Evolutionary conservation across 2,329 filamentous ascomycete genomes (phyloP), one percentile per base, ranked within the genome.

Genomic region (Colletotrichum sp.): DNA sequence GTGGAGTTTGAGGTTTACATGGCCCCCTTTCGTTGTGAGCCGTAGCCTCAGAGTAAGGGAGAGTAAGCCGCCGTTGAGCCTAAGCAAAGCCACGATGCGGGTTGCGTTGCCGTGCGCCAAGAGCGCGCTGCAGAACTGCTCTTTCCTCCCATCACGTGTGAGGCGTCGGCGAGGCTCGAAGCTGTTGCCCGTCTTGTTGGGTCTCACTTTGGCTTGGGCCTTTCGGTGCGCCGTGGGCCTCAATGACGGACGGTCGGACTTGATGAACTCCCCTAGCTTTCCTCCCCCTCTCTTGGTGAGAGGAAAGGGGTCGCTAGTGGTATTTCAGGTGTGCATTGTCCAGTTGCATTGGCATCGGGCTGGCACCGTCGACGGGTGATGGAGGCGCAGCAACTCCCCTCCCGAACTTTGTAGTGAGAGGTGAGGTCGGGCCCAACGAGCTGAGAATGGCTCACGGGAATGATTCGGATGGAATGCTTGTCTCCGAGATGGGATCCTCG

Each of bases 241-340:
- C 13, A 18, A 32, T 73, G 64, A 73, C 58, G 56, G 58, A 36
- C 69, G 73, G 48, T 38, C 73, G 48, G 73, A 28, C 69, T 38
- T 9, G 14, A 21, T 43, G 14, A 62, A 28, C 38, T 43, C 52
- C 16, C 36, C 28, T 48, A 36, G 30, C 14, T 28, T 48, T 21
- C 43, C 16, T n/a, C n/a, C 12, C 28, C 43, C 32, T 58, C 55
- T 26, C 12, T n/a, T 7, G 30, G 32, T 30, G 43, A 30, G 43
- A 52, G 43, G 43, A 52, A 52, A 68, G 21, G 28, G 26, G 18
- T n/a, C 10, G 30, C 21, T 64, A 69, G 69, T 16, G 34, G 48
- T 48, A 14, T 73, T 61, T 74, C 70, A 75, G 73, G 70, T 73
- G 64, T 14, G 70, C 36, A 59, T 69, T 28, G 58, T 36, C 38